Evolutionary conservation across 2,329 filamentous ascomycete genomes (phyloP).

Genomic region (Diaporthe destruens): DNA sequence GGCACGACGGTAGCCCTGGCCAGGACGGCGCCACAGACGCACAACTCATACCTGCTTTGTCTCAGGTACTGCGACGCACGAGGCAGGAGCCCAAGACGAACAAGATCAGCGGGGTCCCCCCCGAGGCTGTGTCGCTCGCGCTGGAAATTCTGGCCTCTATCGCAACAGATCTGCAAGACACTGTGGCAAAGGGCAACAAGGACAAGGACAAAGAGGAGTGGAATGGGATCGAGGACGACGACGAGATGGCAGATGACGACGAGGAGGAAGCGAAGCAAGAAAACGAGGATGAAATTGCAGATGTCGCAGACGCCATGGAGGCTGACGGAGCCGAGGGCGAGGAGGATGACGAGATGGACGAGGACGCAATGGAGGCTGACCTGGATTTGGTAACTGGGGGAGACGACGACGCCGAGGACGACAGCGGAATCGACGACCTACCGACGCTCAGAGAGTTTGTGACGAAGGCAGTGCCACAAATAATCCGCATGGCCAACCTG

Average conservation of each 20-base stretch:
- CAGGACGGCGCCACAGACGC: slow-evolving; percentile 64
- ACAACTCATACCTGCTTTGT: slow-evolving; percentile 60
- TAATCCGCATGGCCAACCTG: slow-evolving; percentile 61
- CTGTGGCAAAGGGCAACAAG: slow-evolving; percentile 59
- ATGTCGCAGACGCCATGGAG: slow-evolving; percentile 51
- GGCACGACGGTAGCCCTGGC: slow-evolving; percentile 64
- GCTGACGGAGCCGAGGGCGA: slow-evolving; percentile 47
- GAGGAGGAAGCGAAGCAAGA: slow-evolving; percentile 42
- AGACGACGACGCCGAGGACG: slow-evolving; percentile 57
- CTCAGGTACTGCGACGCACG: slow-evolving; percentile 54
- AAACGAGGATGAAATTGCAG: slow-evolving; percentile 34
- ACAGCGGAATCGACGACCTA: slow-evolving; percentile 61
- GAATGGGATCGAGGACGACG: slow-evolving; percentile 56
- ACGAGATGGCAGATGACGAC: slow-evolving; percentile 54
- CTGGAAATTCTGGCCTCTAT: slow-evolving; percentile 75
- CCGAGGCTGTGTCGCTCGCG: slow-evolving; percentile 66
- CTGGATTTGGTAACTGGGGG: slow-evolving; percentile 73
- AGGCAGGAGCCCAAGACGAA: slow-evolving; percentile 45
- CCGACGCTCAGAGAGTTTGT: slow-evolving; percentile 66
- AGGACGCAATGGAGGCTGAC: slow-evolving; percentile 71
- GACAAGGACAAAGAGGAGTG: slow-evolving; percentile 54
- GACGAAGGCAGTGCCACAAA: slow-evolving; percentile 59
- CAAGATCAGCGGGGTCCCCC: slow-evolving; percentile 52
- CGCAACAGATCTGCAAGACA: slow-evolving; percentile 68
- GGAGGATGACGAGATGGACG: slow-evolving; percentile 52